Conservation (phyloP, 176 grass and related monocot species). For the Carex parvula region DNA sequence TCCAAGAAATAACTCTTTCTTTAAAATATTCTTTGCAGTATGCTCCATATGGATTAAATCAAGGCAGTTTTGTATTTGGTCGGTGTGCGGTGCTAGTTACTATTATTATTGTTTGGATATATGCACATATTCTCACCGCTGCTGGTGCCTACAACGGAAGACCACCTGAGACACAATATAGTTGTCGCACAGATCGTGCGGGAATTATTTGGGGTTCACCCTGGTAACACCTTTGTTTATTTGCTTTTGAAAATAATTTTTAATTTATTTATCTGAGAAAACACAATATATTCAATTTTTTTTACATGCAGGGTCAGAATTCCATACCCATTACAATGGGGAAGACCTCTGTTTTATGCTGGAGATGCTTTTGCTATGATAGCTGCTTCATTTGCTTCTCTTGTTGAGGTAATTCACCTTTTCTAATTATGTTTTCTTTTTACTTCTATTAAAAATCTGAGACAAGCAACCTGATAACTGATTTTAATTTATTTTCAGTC, state of each 20-base stretch:
- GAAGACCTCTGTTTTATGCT: slow-evolving; percentile 61
- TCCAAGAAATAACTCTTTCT: not conserved
- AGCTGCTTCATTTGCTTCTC: slow-evolving; percentile 88
- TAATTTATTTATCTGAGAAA: not conserved
- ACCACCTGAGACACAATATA: slow-evolving; percentile 50
- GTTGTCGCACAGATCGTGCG: slow-evolving; percentile 69
- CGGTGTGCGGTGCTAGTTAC: slow-evolving; percentile 71
- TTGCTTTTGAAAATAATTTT: not conserved
- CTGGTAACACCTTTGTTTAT: slow-evolving; percentile 42
- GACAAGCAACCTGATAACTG: not conserved
- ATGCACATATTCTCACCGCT: slow-evolving; percentile 77
- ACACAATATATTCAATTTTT: not conserved
- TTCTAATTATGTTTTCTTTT: not conserved
- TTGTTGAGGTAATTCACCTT: slow-evolving; percentile 57
- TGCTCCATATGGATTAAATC: slow-evolving; percentile 31
- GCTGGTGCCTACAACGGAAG: slow-evolving; percentile 65
- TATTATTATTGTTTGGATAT: slow-evolving; percentile 71
- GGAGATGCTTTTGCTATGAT: slow-evolving; percentile 84
- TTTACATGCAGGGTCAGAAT: slow-evolving; percentile 67
- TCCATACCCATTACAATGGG: slow-evolving; percentile 98
- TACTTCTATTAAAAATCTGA: slow-evolving; percentile 12
- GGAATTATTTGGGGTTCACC: slow-evolving; percentile 70
- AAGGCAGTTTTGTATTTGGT: slow-evolving; percentile 53
- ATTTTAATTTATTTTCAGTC: slow-evolving; percentile 51
- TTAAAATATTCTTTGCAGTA: slow-evolving; percentile 40